These are phyloP conservation scores for Hypoxylon sp. DNA, from an alignment of 2,329 filamentous ascomycete genomes.

Conservation along the genomic window DNA sequence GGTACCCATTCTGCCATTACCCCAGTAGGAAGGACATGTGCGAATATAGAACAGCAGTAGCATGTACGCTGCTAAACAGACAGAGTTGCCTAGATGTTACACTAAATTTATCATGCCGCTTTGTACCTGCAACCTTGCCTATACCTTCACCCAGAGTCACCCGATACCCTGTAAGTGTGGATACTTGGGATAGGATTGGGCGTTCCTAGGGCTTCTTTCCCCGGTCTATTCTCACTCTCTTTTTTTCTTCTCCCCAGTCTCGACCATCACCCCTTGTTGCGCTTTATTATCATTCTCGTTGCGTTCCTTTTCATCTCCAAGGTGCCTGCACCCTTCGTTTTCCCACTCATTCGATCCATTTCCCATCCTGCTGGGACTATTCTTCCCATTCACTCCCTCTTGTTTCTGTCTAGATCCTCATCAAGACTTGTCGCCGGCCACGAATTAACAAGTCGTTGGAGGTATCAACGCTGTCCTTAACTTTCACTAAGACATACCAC, in stretches of 20 bases:
- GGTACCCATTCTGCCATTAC: constrained; percentile 8
- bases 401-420: constrained; percentile 41
- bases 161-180: constrained; percentile 34
- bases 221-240: constrained; percentile 30
- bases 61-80: constrained; percentile 21
- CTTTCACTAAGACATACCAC: constrained; percentile 42
- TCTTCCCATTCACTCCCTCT: constrained; percentile 50
- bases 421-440: constrained; percentile 47
- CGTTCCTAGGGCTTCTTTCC: constrained; percentile 36
- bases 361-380: constrained; percentile 44
- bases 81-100: not conserved
- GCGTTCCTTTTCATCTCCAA: constrained; percentile 43
- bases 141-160: constrained; percentile 27
- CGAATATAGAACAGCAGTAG: constrained; percentile 15
- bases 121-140: constrained; percentile 35
- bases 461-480: constrained; percentile 48
- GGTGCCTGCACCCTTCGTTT: constrained; percentile 43
- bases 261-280: constrained; percentile 23
- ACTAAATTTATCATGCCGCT: constrained; percentile 1
- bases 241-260: constrained; percentile 17
- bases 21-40: constrained; percentile 20
- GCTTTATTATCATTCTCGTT: constrained; percentile 45
- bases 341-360: constrained; percentile 42
- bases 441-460: constrained; percentile 49
- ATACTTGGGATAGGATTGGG: constrained; percentile 24